phyloP scores from a whole-genome alignment of 495 filamentous ascomycete species.

The Daldinia grandis region DNA sequence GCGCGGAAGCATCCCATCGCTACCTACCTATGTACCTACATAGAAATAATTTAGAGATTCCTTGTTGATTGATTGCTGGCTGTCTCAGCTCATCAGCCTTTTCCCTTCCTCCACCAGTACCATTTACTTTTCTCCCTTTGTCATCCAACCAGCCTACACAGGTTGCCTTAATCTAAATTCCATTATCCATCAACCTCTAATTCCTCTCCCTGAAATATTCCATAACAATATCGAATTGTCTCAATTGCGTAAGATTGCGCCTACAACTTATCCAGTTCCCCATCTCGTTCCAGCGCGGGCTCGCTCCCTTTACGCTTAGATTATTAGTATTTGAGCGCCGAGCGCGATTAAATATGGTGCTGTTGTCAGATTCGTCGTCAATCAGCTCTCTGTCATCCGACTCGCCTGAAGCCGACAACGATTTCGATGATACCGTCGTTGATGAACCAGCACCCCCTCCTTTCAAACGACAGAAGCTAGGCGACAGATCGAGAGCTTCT shows the following conservation, averaged over 20 bases:
- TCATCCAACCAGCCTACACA: not conserved
- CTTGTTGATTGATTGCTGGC: conserved; percentile 3
- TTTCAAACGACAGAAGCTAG: conserved; percentile 60
- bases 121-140: not conserved
- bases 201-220: not conserved
- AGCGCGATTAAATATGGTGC: conserved; percentile 31
- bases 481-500: conserved; percentile 54
- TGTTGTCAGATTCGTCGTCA: conserved; percentile 45
- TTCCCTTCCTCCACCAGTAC: not conserved
- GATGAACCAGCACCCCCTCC: conserved; percentile 53
- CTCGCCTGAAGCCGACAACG: conserved; percentile 59
- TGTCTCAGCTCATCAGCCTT: conserved; percentile 6
- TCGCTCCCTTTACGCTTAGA: not conserved
- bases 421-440: conserved; percentile 53
- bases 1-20: conserved; percentile 14
- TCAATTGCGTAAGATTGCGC: conserved; percentile 7
- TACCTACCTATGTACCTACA: too few species aligned
- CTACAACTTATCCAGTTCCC: not conserved
- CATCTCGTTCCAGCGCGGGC: not conserved
- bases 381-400: conserved; percentile 53
- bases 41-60: conserved; percentile 20
- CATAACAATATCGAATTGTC: not conserved
- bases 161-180: not conserved
- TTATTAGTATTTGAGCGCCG: not conserved
- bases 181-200: not conserved